Percentiles rank a stretch among this genome's conserved stretches.
Conservation (phyloP, 2,329 filamentous ascomycete genomes). For the Hortaea werneckii region DNA sequence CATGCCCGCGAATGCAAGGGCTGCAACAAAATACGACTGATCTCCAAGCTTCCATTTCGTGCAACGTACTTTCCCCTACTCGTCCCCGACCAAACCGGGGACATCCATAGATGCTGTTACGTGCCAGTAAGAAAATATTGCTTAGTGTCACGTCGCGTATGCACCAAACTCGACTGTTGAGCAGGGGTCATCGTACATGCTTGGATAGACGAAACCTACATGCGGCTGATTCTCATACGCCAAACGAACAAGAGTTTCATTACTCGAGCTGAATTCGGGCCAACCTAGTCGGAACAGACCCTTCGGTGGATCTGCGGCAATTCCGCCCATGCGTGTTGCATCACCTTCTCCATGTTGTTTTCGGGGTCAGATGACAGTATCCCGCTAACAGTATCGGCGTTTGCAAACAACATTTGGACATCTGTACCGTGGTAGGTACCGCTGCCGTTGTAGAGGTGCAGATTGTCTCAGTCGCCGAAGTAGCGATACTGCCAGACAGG, state of each 20-base stretch:
- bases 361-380: conserved; percentile 6
- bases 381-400: conserved; percentile 18
- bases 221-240: conserved; percentile 18
- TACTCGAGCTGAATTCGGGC: conserved; percentile 22
- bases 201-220: conserved; percentile 18
- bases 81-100: too few relatives aligned
- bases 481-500: conserved; percentile 5
- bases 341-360: conserved; percentile 11
- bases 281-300: conserved; percentile 26
- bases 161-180: too few relatives aligned
- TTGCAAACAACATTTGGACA: conserved; percentile 23
- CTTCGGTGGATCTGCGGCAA: conserved; percentile 23
- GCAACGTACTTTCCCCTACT: too few relatives aligned
- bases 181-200: conserved; percentile 14
- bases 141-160: too few relatives aligned
- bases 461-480: conserved; percentile 41
- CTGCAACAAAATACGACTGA: too few relatives aligned
- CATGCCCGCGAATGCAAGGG: too few relatives aligned
- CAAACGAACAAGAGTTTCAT: conserved; percentile 18
- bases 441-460: conserved; percentile 37
- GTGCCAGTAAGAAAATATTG: too few relatives aligned
- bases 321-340: conserved; percentile 20
- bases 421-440: conserved; percentile 39
- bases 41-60: too few relatives aligned
- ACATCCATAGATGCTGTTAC: too few relatives aligned